Percentiles rank a stretch among this genome's conserved stretches.
phyloP scores from a whole-genome alignment of 1,139 yeast genomes.

The Diutina rugosa region DNA sequence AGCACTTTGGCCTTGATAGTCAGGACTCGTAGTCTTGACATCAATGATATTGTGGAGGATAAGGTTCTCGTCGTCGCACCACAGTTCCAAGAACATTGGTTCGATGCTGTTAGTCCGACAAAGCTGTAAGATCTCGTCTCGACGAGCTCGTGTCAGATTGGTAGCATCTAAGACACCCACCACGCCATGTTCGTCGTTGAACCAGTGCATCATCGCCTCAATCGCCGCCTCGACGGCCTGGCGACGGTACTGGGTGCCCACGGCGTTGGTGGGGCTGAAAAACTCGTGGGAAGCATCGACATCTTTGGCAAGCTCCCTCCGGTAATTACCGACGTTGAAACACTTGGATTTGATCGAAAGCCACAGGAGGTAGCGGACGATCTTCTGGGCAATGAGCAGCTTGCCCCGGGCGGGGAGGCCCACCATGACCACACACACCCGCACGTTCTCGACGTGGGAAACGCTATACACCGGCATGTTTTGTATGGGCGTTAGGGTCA shows the following conservation, averaged over 20 bases:
- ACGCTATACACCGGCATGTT: slow-evolving; percentile 67
- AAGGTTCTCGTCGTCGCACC: slow-evolving; percentile 74
- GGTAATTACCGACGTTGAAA: slow-evolving; percentile 80
- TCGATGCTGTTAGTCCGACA: slow-evolving; percentile 61
- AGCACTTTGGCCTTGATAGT: slow-evolving; percentile 60
- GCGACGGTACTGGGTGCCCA: slow-evolving; percentile 48
- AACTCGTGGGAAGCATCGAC: slow-evolving; percentile 49
- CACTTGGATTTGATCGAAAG: slow-evolving; percentile 75
- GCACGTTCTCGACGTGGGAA: slow-evolving; percentile 56
- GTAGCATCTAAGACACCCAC: slow-evolving; percentile 92
- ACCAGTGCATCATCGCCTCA: slow-evolving; percentile 83
- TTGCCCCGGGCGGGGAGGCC: slow-evolving; percentile 53
- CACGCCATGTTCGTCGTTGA: slow-evolving; percentile 62
- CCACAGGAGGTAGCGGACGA: slow-evolving; percentile 88
- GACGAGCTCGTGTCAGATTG: slow-evolving; percentile 58
- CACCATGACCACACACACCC: slow-evolving; percentile 68
- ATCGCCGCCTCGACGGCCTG: slow-evolving; percentile 66
- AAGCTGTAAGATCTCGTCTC: slow-evolving; percentile 50
- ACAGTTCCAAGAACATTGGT: slow-evolving; percentile 86
- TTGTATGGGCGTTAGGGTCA: not conserved
- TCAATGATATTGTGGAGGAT: slow-evolving; percentile 71
- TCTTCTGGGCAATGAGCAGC: slow-evolving; percentile 68
- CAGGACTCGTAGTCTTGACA: slow-evolving; percentile 81
- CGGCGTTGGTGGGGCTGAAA: slow-evolving; percentile 54
- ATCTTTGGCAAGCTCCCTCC: slow-evolving; percentile 40